These are phyloP conservation scores for Trebouxiophyceae sp. DNA, from an alignment of 163 green algal genomes.

Conservation along the genomic window DNA sequence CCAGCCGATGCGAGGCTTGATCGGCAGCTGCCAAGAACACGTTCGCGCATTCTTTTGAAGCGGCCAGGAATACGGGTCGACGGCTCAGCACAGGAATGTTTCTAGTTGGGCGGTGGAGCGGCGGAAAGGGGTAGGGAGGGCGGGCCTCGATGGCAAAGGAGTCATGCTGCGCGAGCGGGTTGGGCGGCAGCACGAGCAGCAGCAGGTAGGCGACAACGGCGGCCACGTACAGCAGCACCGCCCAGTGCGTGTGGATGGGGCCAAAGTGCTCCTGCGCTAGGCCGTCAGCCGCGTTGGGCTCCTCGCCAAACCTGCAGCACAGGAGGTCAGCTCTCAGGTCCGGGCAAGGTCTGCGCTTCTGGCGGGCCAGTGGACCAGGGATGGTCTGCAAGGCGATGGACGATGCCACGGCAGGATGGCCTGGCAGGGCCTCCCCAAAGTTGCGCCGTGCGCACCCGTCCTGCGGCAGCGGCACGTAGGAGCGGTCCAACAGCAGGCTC, in stretches of 20 bases:
- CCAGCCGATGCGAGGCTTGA: no score
- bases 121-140: neutral
- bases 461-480: neutral
- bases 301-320: neutral
- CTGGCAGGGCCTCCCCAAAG: no score
- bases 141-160: neutral
- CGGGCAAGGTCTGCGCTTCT: no score
- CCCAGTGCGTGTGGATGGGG: neutral
- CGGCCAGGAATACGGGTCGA: no score
- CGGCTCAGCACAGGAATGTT: no score
- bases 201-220: neutral
- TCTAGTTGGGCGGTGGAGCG: neutral
- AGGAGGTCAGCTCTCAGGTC: no score
- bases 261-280: neutral
- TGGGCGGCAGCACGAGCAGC: neutral
- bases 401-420: no score
- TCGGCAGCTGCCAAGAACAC: no score
- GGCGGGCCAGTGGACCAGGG: neutral
- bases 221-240: neutral
- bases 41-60: no score
- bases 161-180: neutral
- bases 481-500: conserved; percentile 9
- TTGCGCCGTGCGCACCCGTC: conserved; percentile 3
- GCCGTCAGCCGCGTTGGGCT: neutral
- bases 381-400: neutral